Base-by-base conservation (phyloP, 2,329 filamentous ascomycete genomes). In the Paecilomyces variotii region DNA sequence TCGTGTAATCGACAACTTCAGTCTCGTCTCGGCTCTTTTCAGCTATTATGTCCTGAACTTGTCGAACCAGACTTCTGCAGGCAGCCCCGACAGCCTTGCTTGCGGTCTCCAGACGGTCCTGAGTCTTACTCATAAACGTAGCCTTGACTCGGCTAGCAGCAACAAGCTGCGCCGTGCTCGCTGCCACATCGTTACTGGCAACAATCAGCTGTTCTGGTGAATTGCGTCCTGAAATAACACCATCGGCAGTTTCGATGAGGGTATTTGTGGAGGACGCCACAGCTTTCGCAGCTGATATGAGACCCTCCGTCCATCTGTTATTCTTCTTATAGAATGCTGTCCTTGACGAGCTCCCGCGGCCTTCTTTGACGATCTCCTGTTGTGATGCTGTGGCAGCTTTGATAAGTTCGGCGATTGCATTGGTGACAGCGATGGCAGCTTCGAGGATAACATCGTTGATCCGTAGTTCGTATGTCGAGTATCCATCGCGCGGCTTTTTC, bases 281-380 rank as follows among this genome's bases (percentile, higher is more conserved):
- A 0, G 94, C 94, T 78, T 99, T 99, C 63, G 94, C 93, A 0
- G 94, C 94, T 39, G 91, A 96, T 71, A 99, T 97, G 61, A 99
- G 85, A 54, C 94, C 94, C 71, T 99, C 94, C 0, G 94, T 99
- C 94, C 94, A 99, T 56, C 94, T 86, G 78, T 97, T 99, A 83
- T 99, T 97, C 81, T 97, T 97, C 84, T 97, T 97, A 86, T 99
- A 99, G 76, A 99, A 99, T 26, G 92, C 91, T 1, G 92, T 95
- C 59, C 87, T 85, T 52, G 91, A 95, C 56, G 90, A 90, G 27
- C 87, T 89, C 35, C 94, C 94, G 24, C 90, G 87, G 6, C 94
- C 94, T 62, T 96, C 91, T 64, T 91, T 87, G 51, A 99, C 94
- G 70, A 99, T 99, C 78, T 99, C 94, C 72, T 96, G 87, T 73